Percentiles rank a stretch among this genome's conserved stretches.
Evolutionary conservation across 768 basidiomycete species (phyloP).

Genomic region (Pleurotus ostreatus): DNA sequence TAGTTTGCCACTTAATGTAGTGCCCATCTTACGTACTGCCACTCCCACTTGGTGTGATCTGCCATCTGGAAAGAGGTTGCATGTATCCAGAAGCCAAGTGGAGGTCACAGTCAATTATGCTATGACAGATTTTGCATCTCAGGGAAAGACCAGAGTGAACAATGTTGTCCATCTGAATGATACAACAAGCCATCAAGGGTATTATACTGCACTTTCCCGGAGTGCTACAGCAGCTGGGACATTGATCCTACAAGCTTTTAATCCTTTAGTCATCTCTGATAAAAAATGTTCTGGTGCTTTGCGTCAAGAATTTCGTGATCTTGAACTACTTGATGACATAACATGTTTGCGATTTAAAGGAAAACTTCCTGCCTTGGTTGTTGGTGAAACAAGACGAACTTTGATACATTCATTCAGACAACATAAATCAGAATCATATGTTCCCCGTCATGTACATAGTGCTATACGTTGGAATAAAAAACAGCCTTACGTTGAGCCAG

Average conservation of each 20-base stretch:
- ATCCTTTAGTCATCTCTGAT: slow-evolving; percentile 16
- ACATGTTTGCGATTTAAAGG: too few relatives aligned
- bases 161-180: slow-evolving; percentile 24
- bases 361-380: slow-evolving; percentile 14
- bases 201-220: slow-evolving; percentile 27
- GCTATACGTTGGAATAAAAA: too few relatives aligned
- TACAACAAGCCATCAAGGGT: slow-evolving; percentile 20
- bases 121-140: slow-evolving; percentile 31
- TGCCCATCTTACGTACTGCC: slow-evolving; percentile 12
- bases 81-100: slow-evolving; percentile 20
- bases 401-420: not conserved
- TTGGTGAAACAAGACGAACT: slow-evolving; percentile 14
- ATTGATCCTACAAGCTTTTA: slow-evolving; percentile 21
- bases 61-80: slow-evolving; percentile 12
- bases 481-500: too few relatives aligned
- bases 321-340: too few relatives aligned
- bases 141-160: slow-evolving; percentile 23
- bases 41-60: slow-evolving; percentile 7
- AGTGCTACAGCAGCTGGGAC: slow-evolving; percentile 18
- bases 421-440: too few relatives aligned
- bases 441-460: too few relatives aligned
- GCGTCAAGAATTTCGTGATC: not conserved
- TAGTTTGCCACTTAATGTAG: slow-evolving; percentile 14
- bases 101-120: slow-evolving; percentile 23
- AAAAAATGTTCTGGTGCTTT: slow-evolving; percentile 20